Base-by-base conservation (phyloP, 352 stramenopile genomes). In the Phytophthora litchii region DNA sequence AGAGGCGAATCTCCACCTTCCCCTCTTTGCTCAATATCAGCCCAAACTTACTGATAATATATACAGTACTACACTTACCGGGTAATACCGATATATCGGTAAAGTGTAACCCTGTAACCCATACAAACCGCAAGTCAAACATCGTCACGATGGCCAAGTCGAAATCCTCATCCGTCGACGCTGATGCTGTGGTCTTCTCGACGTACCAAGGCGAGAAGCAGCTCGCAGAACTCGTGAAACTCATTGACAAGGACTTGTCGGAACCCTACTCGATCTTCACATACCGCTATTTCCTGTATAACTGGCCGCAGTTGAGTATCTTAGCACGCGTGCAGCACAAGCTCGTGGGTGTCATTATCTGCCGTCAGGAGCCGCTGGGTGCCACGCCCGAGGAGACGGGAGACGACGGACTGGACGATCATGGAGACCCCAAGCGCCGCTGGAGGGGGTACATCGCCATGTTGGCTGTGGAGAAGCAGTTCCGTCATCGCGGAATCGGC, bases 241-340 rank as follows among this genome's bases (percentile, higher is more conserved):
- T 98, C 43, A 96, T 98, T 49, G 89, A 97, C 67, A 96, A 96
- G 71, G 94, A 98, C 55, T 78, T 98, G 27, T 97, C 86, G 3
- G 94, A 98, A 72, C 94, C 94, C 9, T 98, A 98, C 76, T 97
- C 89, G 21, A 92, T 98, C 56, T 98, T 97, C 76, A 98, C 94
- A 47, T 98, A 98, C 74, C 86, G 94, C n/a, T 98, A 98, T 68
- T 98, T 98, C 66, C 76, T 98, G 44, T 94, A 94, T 72, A 97
- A 96, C 65, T 98, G 93, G 93, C 94, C 94, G 14, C 75, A 97
- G 45, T 76, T 98, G 41, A 98, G 91, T 49, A 78, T 98, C 37
- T 67, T 97, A 36, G 93, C 86, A 41, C 80, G 83, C 12, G 70
- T 92, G 52, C 83, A 92, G 47, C 78, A 92, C 29, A 92, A 89